Percentiles rank a stretch among this genome's conserved stretches.
Conservation (phyloP, 345 rosid species). For the Lumnitzera littorea region DNA sequence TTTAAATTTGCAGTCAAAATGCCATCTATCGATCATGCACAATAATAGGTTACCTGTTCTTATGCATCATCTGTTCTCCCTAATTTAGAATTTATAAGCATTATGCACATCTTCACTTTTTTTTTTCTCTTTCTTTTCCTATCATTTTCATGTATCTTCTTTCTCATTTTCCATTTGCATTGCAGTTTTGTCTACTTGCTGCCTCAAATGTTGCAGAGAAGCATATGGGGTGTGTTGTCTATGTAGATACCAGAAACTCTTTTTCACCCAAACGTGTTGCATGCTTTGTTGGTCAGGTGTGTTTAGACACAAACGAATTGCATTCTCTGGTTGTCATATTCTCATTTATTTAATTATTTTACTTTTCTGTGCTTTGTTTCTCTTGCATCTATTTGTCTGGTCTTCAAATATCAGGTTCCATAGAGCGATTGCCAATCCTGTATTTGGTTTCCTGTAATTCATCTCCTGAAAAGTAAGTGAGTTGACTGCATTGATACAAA, state of each 20-base stretch:
- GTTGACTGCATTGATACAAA: no score
- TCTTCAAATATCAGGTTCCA: no score
- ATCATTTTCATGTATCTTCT: no score
- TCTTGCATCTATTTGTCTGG: background rate
- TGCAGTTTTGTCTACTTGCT: conserved; percentile 60
- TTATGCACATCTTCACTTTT: no score
- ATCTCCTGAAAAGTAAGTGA: no score
- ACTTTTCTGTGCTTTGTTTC: background rate
- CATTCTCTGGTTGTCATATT: no score
- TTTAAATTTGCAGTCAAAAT: background rate
- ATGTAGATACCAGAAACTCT: conserved; percentile 75
- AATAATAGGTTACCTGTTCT: background rate
- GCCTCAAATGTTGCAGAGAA: conserved; percentile 49
- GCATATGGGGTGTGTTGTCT: conserved; percentile 37
- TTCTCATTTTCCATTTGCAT: conserved; percentile 1
- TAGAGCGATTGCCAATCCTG: no score
- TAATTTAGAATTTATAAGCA: no score
- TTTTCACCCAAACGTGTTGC: conserved; percentile 64
- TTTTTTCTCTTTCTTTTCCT: no score
- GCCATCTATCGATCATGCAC: background rate
- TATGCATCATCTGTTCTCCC: no score
- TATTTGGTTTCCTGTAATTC: no score
- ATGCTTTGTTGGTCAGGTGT: conserved; percentile 27
- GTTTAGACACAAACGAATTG: no score
- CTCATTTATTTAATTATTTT: background rate